phyloP scores from a whole-genome alignment of 2,329 filamentous ascomycete species.

The Rhytidhysteron rufulum region DNA sequence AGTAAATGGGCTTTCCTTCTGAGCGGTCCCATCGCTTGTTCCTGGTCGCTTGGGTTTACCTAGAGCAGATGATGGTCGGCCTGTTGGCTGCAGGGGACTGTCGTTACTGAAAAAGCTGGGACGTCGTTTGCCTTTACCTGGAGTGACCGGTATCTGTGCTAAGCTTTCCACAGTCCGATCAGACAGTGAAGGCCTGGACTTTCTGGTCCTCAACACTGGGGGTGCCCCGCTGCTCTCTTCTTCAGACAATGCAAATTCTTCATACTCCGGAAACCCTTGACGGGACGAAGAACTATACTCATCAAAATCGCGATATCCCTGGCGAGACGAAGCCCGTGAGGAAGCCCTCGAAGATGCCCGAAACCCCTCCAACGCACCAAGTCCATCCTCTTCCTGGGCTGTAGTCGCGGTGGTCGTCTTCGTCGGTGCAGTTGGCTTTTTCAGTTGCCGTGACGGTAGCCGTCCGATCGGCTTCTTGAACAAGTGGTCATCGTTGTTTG shows the following conservation, averaged over 20 bases:
- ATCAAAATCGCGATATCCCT: no score
- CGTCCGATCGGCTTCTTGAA: conserved; percentile 37
- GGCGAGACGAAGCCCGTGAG: no score
- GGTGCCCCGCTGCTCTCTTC: conserved; percentile 14
- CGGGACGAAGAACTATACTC: conserved; percentile 4
- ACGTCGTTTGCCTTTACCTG: conserved; percentile 57
- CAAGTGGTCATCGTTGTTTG: conserved; percentile 19
- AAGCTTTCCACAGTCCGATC: conserved; percentile 86
- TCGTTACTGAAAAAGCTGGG: conserved; percentile 70
- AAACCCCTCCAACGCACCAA: conserved; percentile 30
- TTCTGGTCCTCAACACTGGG: conserved; percentile 28
- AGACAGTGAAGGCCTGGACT: conserved; percentile 58
- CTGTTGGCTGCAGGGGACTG: conserved; percentile 57
- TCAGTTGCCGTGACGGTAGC: conserved; percentile 30
- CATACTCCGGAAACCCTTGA: conserved; percentile 31
- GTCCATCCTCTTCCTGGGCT: conserved; percentile 11
- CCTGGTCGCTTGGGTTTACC: conserved; percentile 49
- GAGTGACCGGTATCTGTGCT: conserved; percentile 72
- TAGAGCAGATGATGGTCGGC: conserved; percentile 62
- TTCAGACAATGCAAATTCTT: conserved; percentile 10
- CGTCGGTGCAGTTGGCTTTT: conserved; percentile 13
- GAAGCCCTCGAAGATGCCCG: conserved; percentile 39
- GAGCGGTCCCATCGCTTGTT: conserved; percentile 40
- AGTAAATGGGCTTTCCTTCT: conserved; percentile 24
- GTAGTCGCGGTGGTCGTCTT: conserved; percentile 3